A percentile compares a stretch with the other conserved stretches of the same genome.
phyloP scores from a whole-genome alignment of 176 grass and related monocot species.

The Ensete ventricosum region DNA sequence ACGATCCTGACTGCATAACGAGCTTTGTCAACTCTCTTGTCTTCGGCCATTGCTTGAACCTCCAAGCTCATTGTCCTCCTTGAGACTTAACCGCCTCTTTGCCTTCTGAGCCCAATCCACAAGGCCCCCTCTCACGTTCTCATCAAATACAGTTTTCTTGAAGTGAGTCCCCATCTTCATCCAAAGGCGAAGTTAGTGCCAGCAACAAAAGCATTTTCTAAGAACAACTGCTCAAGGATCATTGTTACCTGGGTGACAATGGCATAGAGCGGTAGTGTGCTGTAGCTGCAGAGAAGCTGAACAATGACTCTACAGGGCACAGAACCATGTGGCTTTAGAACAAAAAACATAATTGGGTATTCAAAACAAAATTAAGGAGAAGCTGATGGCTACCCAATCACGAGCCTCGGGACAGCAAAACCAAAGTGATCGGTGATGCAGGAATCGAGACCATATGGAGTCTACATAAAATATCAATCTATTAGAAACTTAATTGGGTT shows the following conservation, averaged over 20 bases:
- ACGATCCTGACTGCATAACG: background rate
- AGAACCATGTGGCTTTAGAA: background rate
- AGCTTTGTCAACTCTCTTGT: background rate
- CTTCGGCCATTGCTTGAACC: background rate
- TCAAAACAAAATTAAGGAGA: background rate
- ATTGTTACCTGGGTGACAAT: slow-evolving; percentile 7
- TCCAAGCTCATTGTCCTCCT: background rate
- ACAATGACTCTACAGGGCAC: background rate
- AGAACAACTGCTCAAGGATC: background rate
- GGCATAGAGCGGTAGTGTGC: slow-evolving; percentile 12
- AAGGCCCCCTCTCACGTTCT: slow-evolving; percentile 21
- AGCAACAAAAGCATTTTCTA: background rate
- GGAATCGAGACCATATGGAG: background rate
- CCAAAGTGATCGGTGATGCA: background rate
- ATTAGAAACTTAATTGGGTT: background rate
- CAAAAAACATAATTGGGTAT: background rate
- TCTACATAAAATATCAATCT: background rate
- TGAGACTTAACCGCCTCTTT: slow-evolving; percentile 8
- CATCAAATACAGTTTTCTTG: slow-evolving; percentile 37
- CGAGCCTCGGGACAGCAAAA: slow-evolving; percentile 1
- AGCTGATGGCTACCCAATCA: background rate
- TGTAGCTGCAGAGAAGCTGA: slow-evolving; percentile 8
- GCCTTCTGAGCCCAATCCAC: slow-evolving; percentile 20
- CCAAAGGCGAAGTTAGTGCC: background rate
- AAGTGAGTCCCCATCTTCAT: slow-evolving; percentile 58